Conservation (phyloP, 2,329 filamentous ascomycete genomes). For the Myriosclerotinia scirpicola region DNA sequence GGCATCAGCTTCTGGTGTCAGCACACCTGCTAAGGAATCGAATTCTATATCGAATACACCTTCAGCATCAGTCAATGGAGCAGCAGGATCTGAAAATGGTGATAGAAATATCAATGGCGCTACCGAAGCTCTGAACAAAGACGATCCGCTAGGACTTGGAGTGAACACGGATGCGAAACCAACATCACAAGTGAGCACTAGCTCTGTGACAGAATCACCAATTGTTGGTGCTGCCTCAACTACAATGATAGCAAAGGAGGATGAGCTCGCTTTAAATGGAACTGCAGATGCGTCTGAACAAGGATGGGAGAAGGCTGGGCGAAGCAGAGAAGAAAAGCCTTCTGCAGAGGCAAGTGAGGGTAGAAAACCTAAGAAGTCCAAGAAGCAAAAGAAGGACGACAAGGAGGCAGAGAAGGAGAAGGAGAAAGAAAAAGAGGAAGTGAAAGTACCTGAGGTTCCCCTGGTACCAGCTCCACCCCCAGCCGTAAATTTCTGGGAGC, state of each 20-base stretch:
- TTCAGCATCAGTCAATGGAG: slow-evolving; percentile 31
- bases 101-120: slow-evolving; percentile 35
- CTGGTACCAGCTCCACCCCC: slow-evolving; percentile 82
- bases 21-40: slow-evolving; percentile 37
- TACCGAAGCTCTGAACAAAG: slow-evolving; percentile 29
- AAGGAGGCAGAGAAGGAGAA: slow-evolving; percentile 56
- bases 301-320: slow-evolving; percentile 66
- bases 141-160: slow-evolving; percentile 29
- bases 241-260: slow-evolving; percentile 52
- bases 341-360: slow-evolving; percentile 41
- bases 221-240: slow-evolving; percentile 53
- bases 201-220: slow-evolving; percentile 52
- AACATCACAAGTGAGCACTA: slow-evolving; percentile 33
- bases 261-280: slow-evolving; percentile 57
- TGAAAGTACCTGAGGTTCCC: slow-evolving; percentile 49
- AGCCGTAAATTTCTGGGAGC: slow-evolving; percentile 82
- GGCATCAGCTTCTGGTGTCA: slow-evolving; percentile 37
- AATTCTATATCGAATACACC: slow-evolving; percentile 36
- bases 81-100: slow-evolving; percentile 33
- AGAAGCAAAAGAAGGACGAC: slow-evolving; percentile 40
- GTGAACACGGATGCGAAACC: slow-evolving; percentile 31
- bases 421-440: slow-evolving; percentile 59
- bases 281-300: slow-evolving; percentile 62
- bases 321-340: slow-evolving; percentile 62
- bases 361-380: slow-evolving; percentile 38